phyloP scores from a whole-genome alignment of 495 filamentous ascomycete species.

The Podospora didyma region DNA sequence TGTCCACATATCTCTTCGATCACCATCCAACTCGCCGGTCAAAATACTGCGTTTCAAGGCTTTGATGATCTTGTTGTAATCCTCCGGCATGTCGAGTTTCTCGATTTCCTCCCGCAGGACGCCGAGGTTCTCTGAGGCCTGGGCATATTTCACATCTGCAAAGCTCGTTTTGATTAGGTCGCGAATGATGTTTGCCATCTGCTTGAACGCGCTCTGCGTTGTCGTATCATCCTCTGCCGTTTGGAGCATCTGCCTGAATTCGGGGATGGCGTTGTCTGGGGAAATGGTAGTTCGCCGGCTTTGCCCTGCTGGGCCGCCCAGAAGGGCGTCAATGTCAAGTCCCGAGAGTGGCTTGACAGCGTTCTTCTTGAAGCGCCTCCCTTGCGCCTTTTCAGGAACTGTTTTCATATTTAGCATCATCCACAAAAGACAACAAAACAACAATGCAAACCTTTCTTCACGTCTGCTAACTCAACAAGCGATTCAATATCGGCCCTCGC shows the following conservation, averaged over 20 bases:
- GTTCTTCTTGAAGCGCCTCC: slow-evolving; percentile 64
- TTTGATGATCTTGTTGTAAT: slow-evolving; percentile 74
- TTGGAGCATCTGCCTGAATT: slow-evolving; percentile 80
- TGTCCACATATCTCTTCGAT: slow-evolving; percentile 79
- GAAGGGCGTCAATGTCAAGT: slow-evolving; percentile 77
- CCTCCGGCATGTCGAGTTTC: slow-evolving; percentile 66
- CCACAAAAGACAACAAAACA: neutral
- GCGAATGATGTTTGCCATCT: slow-evolving; percentile 70
- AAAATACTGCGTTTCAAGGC: slow-evolving; percentile 70
- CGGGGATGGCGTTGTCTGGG: slow-evolving; percentile 76
- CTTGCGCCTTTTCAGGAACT: slow-evolving; percentile 84
- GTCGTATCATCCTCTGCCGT: slow-evolving; percentile 56
- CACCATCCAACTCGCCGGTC: slow-evolving; percentile 69
- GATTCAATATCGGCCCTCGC: slow-evolving; percentile 54
- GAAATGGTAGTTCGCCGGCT: slow-evolving; percentile 59
- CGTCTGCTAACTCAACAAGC: slow-evolving; percentile 65
- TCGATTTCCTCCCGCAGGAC: slow-evolving; percentile 76
- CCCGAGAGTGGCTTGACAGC: slow-evolving; percentile 83
- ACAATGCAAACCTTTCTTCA: slow-evolving; percentile 75
- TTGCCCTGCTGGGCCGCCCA: slow-evolving; percentile 37
- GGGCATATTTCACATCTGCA: slow-evolving; percentile 68
- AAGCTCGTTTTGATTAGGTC: slow-evolving; percentile 66
- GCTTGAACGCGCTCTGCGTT: slow-evolving; percentile 64
- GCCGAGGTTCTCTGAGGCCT: slow-evolving; percentile 69
- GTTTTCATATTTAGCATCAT: slow-evolving; percentile 21